phyloP scores from a whole-genome alignment of 148 eudicot genomes.

The Dysphania ambrosioides region DNA sequence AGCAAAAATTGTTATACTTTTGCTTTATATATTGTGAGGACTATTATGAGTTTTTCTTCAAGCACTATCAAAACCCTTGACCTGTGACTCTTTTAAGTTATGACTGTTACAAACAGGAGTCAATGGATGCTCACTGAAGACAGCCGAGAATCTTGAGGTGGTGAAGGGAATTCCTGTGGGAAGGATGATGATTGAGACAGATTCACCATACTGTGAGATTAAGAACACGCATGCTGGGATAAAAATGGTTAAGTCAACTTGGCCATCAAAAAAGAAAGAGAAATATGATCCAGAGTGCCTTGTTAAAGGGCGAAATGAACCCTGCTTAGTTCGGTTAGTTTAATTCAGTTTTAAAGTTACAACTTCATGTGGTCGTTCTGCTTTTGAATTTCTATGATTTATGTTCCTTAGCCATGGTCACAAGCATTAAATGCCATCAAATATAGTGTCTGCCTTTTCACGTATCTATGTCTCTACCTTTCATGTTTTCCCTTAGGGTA shows the following conservation, averaged over 20 bases:
- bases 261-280: slow-evolving; percentile 98
- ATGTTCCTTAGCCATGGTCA: not conserved
- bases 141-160: slow-evolving; percentile 80
- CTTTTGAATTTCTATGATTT: not conserved
- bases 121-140: slow-evolving; percentile 93
- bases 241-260: slow-evolving; percentile 61
- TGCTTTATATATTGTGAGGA: no score
- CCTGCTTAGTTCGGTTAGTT: slow-evolving; percentile 86
- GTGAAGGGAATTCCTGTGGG: slow-evolving; percentile 81
- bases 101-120: slow-evolving; percentile 46
- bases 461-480: not conserved
- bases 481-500: not conserved
- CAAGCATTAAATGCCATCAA: not conserved
- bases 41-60: slow-evolving; percentile 1
- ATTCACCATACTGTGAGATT: slow-evolving; percentile 96
- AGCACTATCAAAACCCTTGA: not conserved
- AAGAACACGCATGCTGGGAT: slow-evolving; percentile 98
- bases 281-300: slow-evolving; percentile 75
- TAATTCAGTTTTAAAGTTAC: slow-evolving; percentile 4
- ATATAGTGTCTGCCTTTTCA: not conserved
- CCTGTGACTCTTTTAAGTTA: not conserved
- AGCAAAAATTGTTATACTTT: not conserved
- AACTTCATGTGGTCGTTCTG: not conserved
- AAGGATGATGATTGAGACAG: slow-evolving; percentile 96
- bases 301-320: slow-evolving; percentile 95